Evolutionary conservation across 148 eudicot genomes (phyloP).

Genomic region (Beta vulgaris): DNA sequence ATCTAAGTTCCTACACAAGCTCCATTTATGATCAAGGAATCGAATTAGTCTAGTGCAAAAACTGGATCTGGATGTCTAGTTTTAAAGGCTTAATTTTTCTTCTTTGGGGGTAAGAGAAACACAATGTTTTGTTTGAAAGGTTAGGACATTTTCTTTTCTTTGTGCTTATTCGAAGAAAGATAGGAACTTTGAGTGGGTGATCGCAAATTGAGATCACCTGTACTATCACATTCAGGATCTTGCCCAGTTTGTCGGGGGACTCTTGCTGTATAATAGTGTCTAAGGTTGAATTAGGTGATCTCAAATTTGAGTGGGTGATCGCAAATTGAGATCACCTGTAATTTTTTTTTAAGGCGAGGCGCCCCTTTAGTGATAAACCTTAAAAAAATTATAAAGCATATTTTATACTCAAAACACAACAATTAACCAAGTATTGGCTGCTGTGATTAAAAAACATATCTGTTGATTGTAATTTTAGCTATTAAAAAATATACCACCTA

Average conservation of each 20-base stretch:
- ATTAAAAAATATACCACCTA: too few species aligned
- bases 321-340: too few species aligned
- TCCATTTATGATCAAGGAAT: too few species aligned
- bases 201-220: background rate
- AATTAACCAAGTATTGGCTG: too few species aligned
- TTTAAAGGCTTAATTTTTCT: background rate
- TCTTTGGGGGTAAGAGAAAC: background rate
- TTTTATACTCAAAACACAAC: too few species aligned
- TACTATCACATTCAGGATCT: background rate
- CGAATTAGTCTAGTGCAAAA: background rate
- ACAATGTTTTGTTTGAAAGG: background rate
- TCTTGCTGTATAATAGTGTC: background rate
- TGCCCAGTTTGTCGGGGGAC: background rate
- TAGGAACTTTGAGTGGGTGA: background rate
- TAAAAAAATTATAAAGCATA: too few species aligned
- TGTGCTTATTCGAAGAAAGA: background rate
- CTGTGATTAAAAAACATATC: too few species aligned
- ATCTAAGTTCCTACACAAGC: too few species aligned
- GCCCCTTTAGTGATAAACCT: too few species aligned
- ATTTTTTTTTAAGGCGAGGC: too few species aligned
- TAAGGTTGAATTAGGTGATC: background rate
- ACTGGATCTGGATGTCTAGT: background rate
- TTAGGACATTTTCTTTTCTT: background rate
- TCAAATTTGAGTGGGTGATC: background rate
- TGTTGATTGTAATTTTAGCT: too few species aligned